These are phyloP conservation scores for Yamadazyma atmosphaerica DNA, from an alignment of 1,139 yeast species.

Conservation along the genomic window DNA sequence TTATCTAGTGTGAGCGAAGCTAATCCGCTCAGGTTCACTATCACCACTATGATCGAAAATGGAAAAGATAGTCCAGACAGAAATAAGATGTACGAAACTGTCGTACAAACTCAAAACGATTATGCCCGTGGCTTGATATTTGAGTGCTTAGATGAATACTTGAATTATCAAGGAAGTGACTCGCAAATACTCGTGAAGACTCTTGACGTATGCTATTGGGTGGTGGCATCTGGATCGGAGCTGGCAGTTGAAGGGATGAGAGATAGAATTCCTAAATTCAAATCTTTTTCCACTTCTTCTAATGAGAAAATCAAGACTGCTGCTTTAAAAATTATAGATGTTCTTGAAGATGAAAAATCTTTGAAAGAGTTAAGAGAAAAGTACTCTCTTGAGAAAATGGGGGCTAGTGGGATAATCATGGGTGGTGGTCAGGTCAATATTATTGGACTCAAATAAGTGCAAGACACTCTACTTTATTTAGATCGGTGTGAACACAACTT, in stretches of 20 bases:
- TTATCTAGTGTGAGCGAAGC: neutral
- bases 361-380: constrained; percentile 1
- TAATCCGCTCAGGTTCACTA: constrained; percentile 2
- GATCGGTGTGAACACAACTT: no score
- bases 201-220: neutral
- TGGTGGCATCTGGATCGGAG: constrained; percentile 2
- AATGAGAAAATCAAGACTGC: neutral
- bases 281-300: neutral
- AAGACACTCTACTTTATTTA: no score
- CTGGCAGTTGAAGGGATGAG: constrained; percentile 1
- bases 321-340: constrained; percentile 1
- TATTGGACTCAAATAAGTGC: neutral
- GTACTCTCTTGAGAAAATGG: neutral
- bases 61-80: constrained; percentile 1
- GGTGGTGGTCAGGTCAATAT: constrained; percentile 4
- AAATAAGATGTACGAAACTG: neutral
- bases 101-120: constrained; percentile 5
- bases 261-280: neutral
- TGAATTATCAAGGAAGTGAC: constrained; percentile 1
- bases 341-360: constrained; percentile 2
- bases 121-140: constrained; percentile 1
- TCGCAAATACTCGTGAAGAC: neutral
- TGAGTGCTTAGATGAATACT: constrained; percentile 3
- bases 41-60: constrained; percentile 4
- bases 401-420: neutral